Evolutionary conservation across 179 eudicot genomes (phyloP).

Genomic region (Amaranthus tricolor): DNA sequence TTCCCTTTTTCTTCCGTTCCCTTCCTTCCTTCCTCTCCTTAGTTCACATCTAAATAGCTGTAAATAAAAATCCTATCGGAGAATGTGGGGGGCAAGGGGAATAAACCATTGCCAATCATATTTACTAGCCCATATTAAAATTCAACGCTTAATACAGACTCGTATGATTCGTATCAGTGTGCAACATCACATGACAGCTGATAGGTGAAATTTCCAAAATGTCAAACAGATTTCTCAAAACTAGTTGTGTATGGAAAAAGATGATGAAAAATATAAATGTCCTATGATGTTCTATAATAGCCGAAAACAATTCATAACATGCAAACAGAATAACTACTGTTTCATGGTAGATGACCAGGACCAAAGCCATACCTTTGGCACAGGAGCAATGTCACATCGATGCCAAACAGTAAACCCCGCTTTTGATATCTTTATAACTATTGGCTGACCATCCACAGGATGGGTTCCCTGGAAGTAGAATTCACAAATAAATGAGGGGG

Average conservation of each 20-base stretch:
- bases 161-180: background rate
- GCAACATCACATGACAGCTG: background rate
- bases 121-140: background rate
- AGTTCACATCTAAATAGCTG: too few relatives aligned
- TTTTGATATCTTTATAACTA: conserved; percentile 60
- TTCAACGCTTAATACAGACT: background rate
- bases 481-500: conserved; percentile 9
- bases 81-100: too few relatives aligned
- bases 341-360: background rate
- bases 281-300: background rate
- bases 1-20: too few relatives aligned
- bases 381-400: conserved; percentile 51
- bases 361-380: conserved; percentile 70
- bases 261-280: background rate
- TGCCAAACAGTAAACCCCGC: conserved; percentile 66
- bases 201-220: background rate
- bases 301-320: background rate
- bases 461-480: conserved; percentile 64
- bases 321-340: background rate
- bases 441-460: conserved; percentile 63
- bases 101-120: too few relatives aligned
- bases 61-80: too few relatives aligned
- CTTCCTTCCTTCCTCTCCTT: too few relatives aligned
- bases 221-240: background rate
- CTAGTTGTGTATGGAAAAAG: background rate